These are phyloP conservation scores for Plasmodium cynomolgi DNA, from an alignment of 169 alveolate genomes.

Conservation along the genomic window DNA sequence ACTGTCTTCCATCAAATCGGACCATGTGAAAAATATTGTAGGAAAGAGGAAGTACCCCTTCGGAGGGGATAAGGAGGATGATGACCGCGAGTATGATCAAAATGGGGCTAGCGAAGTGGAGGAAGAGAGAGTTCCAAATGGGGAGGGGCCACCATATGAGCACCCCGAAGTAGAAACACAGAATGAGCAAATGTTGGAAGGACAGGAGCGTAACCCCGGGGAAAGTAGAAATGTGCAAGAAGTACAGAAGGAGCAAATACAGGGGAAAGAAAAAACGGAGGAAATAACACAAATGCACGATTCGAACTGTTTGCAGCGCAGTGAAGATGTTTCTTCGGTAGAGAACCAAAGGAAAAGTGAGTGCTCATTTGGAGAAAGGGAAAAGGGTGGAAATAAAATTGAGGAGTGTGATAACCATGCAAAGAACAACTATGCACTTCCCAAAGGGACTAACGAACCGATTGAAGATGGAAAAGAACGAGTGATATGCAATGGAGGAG, in stretches of 20 bases:
- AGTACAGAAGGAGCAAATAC: neutral
- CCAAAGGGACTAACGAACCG: neutral
- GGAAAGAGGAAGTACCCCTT: neutral
- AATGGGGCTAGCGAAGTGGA: neutral
- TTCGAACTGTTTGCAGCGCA: neutral
- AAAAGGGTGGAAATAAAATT: neutral
- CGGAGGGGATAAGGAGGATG: neutral
- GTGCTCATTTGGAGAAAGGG: neutral
- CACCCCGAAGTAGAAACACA: neutral
- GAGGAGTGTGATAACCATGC: neutral
- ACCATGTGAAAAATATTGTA: neutral
- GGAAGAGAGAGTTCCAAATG: neutral
- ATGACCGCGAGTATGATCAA: neutral
- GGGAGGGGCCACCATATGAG: neutral
- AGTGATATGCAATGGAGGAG: neutral
- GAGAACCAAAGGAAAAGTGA: neutral
- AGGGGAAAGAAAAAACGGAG: neutral
- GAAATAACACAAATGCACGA: neutral
- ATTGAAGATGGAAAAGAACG: neutral
- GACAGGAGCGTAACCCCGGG: neutral
- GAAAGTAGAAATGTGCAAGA: neutral
- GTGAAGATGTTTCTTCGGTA: neutral
- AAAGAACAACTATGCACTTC: neutral
- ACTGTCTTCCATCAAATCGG: constrained; percentile 4
- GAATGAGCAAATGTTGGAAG: neutral